Conservation (phyloP, 139 green algal genomes). For the Coccomyxa sp. region DNA sequence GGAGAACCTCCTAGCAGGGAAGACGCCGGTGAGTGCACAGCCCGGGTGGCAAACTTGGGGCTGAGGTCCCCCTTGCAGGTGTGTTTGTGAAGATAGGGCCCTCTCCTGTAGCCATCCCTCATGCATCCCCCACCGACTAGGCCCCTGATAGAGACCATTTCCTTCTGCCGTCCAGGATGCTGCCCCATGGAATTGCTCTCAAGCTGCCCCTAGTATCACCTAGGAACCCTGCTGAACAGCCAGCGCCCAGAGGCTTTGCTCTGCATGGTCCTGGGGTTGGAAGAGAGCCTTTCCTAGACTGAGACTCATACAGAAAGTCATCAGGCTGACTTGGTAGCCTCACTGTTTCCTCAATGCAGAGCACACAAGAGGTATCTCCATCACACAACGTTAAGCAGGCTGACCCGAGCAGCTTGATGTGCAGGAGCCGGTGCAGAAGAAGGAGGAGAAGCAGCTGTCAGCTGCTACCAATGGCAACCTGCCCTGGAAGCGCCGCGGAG, state of each 20-base stretch:
- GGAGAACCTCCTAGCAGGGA: conserved; percentile 53
- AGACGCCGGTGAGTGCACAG: conserved; percentile 5
- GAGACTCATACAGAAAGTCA: too few species aligned
- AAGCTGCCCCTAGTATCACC: background rate
- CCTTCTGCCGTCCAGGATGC: background rate
- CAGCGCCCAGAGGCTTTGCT: too few species aligned
- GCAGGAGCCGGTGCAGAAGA: background rate
- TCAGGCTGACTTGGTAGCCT: too few species aligned
- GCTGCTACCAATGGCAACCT: background rate
- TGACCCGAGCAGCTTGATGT: too few species aligned
- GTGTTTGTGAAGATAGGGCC: background rate
- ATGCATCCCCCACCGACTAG: too few species aligned
- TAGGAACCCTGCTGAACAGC: background rate
- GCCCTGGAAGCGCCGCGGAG: background rate
- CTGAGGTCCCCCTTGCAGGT: background rate
- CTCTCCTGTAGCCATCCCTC: background rate
- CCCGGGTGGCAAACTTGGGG: background rate
- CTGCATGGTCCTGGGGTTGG: too few species aligned
- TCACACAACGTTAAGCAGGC: too few species aligned
- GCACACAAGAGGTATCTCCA: too few species aligned
- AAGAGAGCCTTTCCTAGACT: background rate
- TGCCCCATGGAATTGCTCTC: background rate
- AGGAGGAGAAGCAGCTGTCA: background rate
- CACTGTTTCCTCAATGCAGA: too few species aligned
- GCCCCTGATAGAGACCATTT: background rate